phyloP scores from a whole-genome alignment of 2,329 filamentous ascomycete species.

The Fusarium decemcellulare region DNA sequence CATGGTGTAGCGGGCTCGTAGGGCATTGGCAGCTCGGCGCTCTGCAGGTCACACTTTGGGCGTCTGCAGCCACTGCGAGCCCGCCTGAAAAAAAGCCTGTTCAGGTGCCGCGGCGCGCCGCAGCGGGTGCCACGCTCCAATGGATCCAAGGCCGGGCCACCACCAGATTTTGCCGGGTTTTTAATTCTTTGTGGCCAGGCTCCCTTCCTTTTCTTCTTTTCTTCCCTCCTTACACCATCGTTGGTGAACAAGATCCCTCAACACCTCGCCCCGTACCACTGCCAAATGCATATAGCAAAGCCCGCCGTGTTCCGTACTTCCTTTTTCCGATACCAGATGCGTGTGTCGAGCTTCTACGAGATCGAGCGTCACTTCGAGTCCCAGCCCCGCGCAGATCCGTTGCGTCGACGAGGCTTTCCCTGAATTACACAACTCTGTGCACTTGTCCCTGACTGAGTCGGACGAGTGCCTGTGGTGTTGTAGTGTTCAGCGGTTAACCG shows the following conservation, averaged over 20 bases:
- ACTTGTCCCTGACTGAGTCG: conserved; percentile 33
- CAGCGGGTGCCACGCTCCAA: conserved; percentile 24
- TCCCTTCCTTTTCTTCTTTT: conserved; percentile 31
- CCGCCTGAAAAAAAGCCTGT: conserved; percentile 36
- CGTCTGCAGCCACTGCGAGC: conserved; percentile 24
- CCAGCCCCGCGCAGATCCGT: conserved; percentile 69
- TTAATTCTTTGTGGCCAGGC: conserved; percentile 36
- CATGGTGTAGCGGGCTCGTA: conserved; percentile 1
- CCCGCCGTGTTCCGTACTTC: conserved; percentile 60
- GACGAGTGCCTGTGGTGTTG: conserved; percentile 36
- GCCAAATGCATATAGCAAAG: conserved; percentile 71
- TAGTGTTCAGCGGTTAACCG: conserved; percentile 35
- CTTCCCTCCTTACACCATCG: conserved; percentile 44
- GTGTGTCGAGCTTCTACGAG: conserved; percentile 62
- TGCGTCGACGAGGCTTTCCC: conserved; percentile 70
- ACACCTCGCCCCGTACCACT: conserved; percentile 35
- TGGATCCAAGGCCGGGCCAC: conserved; percentile 28
- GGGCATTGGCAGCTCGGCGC: conserved; percentile 11
- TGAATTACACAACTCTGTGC: conserved; percentile 49
- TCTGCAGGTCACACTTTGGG: conserved; percentile 20
- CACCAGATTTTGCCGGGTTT: conserved; percentile 35
- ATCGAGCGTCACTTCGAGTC: conserved; percentile 64
- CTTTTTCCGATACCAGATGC: conserved; percentile 72
- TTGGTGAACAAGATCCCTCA: conserved; percentile 44
- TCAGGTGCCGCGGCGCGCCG: conserved; percentile 27